Percentiles rank a stretch among this genome's conserved stretches.
Conservation (phyloP, 2,329 filamentous ascomycete genomes). For the Arthrobotrys megalospora region DNA sequence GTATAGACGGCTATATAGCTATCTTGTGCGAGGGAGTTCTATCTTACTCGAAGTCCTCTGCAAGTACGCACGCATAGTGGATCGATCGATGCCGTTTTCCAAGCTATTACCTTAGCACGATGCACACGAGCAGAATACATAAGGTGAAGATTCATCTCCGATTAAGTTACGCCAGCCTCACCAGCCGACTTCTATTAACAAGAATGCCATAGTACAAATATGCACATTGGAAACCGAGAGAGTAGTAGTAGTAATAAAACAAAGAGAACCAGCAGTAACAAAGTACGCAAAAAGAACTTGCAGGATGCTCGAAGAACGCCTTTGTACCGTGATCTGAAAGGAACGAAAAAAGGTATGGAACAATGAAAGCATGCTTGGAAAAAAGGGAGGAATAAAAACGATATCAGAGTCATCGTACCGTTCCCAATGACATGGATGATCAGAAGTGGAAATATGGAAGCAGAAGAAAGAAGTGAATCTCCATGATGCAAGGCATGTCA, state of each 20-base stretch:
- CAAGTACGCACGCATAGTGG: too few relatives aligned
- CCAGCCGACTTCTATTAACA: constrained; percentile 46
- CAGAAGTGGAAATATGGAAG: not conserved
- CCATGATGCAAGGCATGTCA: constrained; percentile 39
- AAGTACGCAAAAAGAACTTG: constrained; percentile 28
- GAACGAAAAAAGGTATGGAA: constrained; percentile 4
- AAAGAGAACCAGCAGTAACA: constrained; percentile 4
- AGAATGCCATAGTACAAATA: constrained; percentile 33
- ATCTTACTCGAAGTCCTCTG: too few relatives aligned
- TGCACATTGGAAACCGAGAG: constrained; percentile 28
- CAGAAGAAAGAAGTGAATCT: constrained; percentile 17
- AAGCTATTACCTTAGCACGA: not conserved
- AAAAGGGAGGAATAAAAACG: constrained; percentile 11
- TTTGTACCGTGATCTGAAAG: constrained; percentile 33
- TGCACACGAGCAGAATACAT: not conserved
- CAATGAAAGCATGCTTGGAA: constrained; percentile 30
- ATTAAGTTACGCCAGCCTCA: constrained; percentile 21
- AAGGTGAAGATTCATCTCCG: not conserved
- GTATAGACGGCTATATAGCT: too few relatives aligned
- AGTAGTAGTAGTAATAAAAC: constrained; percentile 4
- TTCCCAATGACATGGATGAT: constrained; percentile 36
- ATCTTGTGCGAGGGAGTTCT: too few relatives aligned
- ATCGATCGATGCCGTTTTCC: too few relatives aligned
- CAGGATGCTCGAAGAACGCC: constrained; percentile 50
- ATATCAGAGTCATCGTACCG: constrained; percentile 52